A percentile compares a stretch with the other conserved stretches of the same genome.
Evolutionary conservation across 768 basidiomycete species (phyloP).

Genomic region (Nevesoporus exiguus): DNA sequence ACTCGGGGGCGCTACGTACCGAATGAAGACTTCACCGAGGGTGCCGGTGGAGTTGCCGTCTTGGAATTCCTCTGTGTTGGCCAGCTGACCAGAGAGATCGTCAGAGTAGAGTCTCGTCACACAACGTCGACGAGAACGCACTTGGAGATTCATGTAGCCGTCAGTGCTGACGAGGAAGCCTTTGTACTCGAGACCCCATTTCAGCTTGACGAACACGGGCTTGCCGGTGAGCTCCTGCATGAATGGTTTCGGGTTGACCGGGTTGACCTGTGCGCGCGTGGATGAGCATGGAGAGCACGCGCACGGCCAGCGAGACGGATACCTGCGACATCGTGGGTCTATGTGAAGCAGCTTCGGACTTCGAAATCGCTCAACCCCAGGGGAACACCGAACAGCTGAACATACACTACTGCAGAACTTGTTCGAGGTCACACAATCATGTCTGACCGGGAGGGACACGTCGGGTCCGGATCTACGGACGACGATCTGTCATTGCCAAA

Average conservation of each 20-base stretch:
- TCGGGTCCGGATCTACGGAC: constrained; percentile 63
- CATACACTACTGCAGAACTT: neutral
- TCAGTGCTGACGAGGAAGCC: constrained; percentile 98
- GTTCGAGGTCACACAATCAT: constrained; percentile 30
- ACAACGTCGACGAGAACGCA: constrained; percentile 27
- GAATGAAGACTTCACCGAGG: constrained; percentile 98
- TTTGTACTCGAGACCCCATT: constrained; percentile 99
- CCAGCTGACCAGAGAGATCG: constrained; percentile 53
- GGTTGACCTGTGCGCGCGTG: constrained; percentile 58
- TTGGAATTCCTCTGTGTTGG: constrained; percentile 99
- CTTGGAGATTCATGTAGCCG: constrained; percentile 99
- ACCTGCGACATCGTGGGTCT: constrained; percentile 19
- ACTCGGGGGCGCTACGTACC: constrained; percentile 48
- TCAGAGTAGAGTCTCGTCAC: neutral
- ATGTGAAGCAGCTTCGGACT: constrained; percentile 31
- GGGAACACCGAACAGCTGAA: constrained; percentile 9
- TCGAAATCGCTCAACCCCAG: constrained; percentile 35
- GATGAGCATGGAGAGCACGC: constrained; percentile 7
- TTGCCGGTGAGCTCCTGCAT: constrained; percentile 98
- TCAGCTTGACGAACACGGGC: constrained; percentile 89
- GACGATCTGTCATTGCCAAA: constrained; percentile 95
- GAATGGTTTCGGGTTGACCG: constrained; percentile 99
- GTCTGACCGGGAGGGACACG: constrained; percentile 88
- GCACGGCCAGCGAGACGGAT: neutral
- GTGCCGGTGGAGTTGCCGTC: constrained; percentile 94